phyloP scores from a whole-genome alignment of 257 asterid species.

The Nicotiana noctiflora region DNA sequence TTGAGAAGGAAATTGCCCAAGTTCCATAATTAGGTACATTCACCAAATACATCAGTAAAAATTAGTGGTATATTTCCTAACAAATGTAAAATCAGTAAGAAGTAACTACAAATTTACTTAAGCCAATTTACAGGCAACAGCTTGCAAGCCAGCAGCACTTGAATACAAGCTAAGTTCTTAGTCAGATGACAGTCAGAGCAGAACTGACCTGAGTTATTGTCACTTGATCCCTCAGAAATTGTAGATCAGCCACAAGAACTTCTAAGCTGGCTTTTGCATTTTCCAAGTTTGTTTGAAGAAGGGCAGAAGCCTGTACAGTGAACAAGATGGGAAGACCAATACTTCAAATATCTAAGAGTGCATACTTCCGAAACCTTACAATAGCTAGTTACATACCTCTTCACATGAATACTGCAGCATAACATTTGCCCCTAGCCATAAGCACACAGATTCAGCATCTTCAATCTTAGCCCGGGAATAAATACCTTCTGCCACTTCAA shows the following conservation, averaged over 20 bases:
- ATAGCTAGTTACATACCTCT: slow-evolving; percentile 42
- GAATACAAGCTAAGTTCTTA: not conserved
- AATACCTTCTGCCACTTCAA: slow-evolving; percentile 94
- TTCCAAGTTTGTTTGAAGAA: slow-evolving; percentile 73
- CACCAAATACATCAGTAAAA: not conserved
- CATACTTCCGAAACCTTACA: not conserved
- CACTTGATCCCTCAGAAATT: slow-evolving; percentile 87
- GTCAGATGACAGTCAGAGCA: not conserved
- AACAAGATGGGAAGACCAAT: not conserved
- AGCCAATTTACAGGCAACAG: not conserved
- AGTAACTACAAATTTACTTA: not conserved
- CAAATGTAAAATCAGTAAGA: not conserved
- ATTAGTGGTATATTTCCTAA: not conserved
- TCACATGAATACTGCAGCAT: slow-evolving; percentile 91
- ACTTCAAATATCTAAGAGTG: not conserved
- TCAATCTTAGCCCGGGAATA: slow-evolving; percentile 79
- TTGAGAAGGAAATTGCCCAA: not conserved
- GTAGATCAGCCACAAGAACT: slow-evolving; percentile 83
- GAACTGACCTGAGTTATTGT: slow-evolving; percentile 77
- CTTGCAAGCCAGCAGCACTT: not conserved
- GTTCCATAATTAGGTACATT: not conserved
- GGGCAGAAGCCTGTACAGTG: slow-evolving; percentile 16
- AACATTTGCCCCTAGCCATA: slow-evolving; percentile 98
- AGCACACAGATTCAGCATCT: slow-evolving; percentile 76
- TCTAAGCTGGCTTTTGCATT: slow-evolving; percentile 86